Conservation (phyloP, 1,284 basidiomycete genomes). For the Ceratobasidium sp. region DNA sequence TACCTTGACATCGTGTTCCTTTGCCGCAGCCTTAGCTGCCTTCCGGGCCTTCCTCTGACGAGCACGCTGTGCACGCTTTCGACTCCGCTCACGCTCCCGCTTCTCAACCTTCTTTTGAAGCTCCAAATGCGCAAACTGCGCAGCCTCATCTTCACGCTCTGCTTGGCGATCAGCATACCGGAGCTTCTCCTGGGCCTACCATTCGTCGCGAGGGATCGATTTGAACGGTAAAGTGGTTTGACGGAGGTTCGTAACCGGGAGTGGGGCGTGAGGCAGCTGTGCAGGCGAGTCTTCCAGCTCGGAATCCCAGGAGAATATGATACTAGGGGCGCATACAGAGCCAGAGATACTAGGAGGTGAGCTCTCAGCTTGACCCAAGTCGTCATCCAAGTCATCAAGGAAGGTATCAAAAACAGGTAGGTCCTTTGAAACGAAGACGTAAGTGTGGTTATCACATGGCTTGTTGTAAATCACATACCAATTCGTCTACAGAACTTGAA, state of each 20-base stretch:
- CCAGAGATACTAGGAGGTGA: background rate
- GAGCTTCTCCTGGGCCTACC: constrained; percentile 10
- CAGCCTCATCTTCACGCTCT: background rate
- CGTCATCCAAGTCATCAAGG: constrained; percentile 15
- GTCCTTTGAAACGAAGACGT: background rate
- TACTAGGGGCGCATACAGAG: background rate
- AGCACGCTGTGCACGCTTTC: constrained; percentile 7
- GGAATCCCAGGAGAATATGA: background rate
- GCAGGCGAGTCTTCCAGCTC: background rate
- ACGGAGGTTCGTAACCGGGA: background rate
- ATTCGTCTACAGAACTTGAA: background rate
- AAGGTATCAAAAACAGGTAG: background rate
- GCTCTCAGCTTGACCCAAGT: background rate
- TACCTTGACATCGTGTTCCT: background rate
- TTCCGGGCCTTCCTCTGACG: constrained; percentile 2
- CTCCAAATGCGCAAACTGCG: background rate
- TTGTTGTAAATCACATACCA: background rate
- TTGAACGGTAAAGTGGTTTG: constrained; percentile 20
- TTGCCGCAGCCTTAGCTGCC: constrained; percentile 1
- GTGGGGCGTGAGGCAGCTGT: background rate
- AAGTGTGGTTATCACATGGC: background rate
- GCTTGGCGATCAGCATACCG: background rate
- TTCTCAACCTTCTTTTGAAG: background rate
- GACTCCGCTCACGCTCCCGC: constrained; percentile 2
- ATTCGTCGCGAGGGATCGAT: constrained; percentile 4